Percentiles rank a stretch among this genome's conserved stretches.
Conservation (phyloP, 1,139 yeast species). For the Yamadazyma atlantica region DNA sequence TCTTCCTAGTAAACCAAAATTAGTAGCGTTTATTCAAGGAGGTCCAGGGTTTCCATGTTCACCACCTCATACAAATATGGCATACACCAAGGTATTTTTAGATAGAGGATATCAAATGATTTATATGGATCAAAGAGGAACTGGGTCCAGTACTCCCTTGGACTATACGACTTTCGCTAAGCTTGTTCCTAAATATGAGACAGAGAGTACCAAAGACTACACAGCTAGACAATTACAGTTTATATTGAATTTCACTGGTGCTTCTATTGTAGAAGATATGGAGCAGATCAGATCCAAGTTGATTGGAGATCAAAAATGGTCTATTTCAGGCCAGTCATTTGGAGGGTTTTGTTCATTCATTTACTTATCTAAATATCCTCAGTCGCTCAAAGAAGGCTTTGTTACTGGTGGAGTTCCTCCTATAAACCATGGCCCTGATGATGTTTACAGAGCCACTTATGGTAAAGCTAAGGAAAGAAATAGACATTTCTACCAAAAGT, state of each 20-base stretch:
- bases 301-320: constrained; percentile 42
- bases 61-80: constrained; percentile 34
- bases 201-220: constrained; percentile 18
- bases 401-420: constrained; percentile 64
- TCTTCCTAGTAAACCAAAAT: constrained; percentile 29
- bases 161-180: constrained; percentile 29
- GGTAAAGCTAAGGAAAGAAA: constrained; percentile 48
- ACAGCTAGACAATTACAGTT: constrained; percentile 32
- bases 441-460: constrained; percentile 50
- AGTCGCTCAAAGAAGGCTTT: constrained; percentile 37
- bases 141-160: constrained; percentile 51
- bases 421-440: constrained; percentile 36
- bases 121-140: constrained; percentile 58
- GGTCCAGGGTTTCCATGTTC: constrained; percentile 58
- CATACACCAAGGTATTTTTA: constrained; percentile 37
- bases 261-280: constrained; percentile 50
- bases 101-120: constrained; percentile 48
- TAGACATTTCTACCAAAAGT: constrained; percentile 45
- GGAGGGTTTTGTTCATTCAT: constrained; percentile 57
- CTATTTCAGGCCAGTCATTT: constrained; percentile 55
- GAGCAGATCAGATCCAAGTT: constrained; percentile 43
- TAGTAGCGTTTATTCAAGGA: constrained; percentile 52
- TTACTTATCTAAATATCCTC: constrained; percentile 47
- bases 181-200: constrained; percentile 17
- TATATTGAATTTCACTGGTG: constrained; percentile 49